Conservation (phyloP, 2,329 filamentous ascomycete species). For the Neocucurbitaria cava region DNA sequence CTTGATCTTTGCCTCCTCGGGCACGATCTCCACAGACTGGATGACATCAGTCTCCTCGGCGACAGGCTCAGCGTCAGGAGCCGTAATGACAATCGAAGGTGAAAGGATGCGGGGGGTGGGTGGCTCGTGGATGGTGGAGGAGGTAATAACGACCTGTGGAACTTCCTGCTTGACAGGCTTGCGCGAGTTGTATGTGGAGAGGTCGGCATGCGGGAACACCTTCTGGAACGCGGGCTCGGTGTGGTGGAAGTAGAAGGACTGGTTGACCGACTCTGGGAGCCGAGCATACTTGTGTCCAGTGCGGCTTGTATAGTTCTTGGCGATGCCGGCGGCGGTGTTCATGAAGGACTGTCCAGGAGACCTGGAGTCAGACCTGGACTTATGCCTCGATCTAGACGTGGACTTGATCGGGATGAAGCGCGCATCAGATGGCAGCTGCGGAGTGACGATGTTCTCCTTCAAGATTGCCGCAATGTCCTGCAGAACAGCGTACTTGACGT, state of each 20-base stretch:
- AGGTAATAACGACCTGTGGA: neutral
- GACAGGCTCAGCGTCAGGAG: neutral
- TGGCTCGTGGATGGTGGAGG: neutral
- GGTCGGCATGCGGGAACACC: neutral
- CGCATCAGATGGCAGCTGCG: neutral
- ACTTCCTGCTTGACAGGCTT: neutral
- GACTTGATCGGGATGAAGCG: neutral
- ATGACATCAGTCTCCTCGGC: neutral
- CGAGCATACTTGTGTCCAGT: neutral
- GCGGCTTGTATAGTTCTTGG: neutral
- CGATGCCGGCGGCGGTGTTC: neutral
- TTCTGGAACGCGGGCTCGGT: slow-evolving; percentile 1
- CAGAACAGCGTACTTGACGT: neutral
- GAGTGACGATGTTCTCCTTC: neutral
- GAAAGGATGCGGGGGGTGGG: neutral
- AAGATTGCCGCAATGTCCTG: neutral
- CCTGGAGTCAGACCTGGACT: neutral
- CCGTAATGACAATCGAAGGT: neutral
- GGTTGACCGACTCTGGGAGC: neutral
- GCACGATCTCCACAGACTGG: neutral
- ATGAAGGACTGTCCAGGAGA: neutral
- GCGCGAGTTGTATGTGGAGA: neutral
- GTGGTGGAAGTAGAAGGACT: slow-evolving; percentile 12
- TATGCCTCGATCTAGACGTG: neutral
- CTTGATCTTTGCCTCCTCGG: neutral